Evolutionary conservation across 805 yeast species (phyloP).

Genomic region (Metschnikowia drakensbergensis): DNA sequence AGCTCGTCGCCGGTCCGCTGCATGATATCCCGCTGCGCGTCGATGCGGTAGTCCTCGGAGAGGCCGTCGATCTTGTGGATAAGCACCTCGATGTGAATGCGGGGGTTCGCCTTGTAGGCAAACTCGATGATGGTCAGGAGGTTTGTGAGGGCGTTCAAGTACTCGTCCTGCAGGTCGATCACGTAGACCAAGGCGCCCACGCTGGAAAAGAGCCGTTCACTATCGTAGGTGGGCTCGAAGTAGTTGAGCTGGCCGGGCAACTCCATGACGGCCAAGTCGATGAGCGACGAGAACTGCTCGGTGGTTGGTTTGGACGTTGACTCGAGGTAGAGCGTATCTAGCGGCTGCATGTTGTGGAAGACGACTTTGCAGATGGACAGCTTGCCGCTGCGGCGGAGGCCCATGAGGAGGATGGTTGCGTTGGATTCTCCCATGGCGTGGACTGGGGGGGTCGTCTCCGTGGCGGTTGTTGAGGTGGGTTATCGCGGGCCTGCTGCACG

Average conservation of each 20-base stretch:
- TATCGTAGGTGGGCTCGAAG: slow-evolving; percentile 81
- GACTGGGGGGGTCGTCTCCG: background rate
- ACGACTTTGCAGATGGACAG: slow-evolving; percentile 95
- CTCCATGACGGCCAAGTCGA: slow-evolving; percentile 87
- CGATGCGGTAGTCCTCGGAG: slow-evolving; percentile 88
- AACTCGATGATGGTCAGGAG: slow-evolving; percentile 83
- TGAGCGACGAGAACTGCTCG: slow-evolving; percentile 77
- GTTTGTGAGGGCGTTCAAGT: slow-evolving; percentile 84
- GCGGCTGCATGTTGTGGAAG: slow-evolving; percentile 93
- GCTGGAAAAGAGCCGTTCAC: slow-evolving; percentile 68
- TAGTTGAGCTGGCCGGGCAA: slow-evolving; percentile 90
- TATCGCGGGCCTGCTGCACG: background rate
- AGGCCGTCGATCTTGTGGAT: slow-evolving; percentile 96
- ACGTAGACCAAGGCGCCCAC: slow-evolving; percentile 93
- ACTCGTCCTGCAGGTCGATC: slow-evolving; percentile 94
- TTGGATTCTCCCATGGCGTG: slow-evolving; percentile 32
- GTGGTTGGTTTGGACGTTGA: slow-evolving; percentile 85
- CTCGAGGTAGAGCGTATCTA: slow-evolving; percentile 87
- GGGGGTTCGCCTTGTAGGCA: slow-evolving; percentile 80
- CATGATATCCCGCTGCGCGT: slow-evolving; percentile 94
- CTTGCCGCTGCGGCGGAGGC: slow-evolving; percentile 86
- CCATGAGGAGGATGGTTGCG: slow-evolving; percentile 87
- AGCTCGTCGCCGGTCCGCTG: slow-evolving; percentile 93
- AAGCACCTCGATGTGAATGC: slow-evolving; percentile 83
- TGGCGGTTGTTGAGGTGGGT: background rate